Conservation (phyloP, 345 rosid species). For the thale cress (Arabidopsis thaliana) region DNA sequence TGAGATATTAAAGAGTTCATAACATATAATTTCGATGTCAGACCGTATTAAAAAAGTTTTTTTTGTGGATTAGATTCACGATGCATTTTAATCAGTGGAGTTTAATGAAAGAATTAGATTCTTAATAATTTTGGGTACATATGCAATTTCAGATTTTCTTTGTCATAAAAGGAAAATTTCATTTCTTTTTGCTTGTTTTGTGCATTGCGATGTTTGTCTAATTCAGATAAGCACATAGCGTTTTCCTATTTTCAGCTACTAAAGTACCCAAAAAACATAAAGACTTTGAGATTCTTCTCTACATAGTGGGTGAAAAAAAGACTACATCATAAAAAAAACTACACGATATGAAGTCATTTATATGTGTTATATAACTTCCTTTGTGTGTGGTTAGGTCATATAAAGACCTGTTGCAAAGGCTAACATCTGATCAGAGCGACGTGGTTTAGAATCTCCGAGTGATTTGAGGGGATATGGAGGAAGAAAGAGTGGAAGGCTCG, state of each 20-base stretch:
- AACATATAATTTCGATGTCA: not conserved
- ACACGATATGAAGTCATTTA: too few relatives aligned
- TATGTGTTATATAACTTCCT: constrained; percentile 8
- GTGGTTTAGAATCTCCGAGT: constrained; percentile 1
- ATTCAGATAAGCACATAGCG: constrained; percentile 19
- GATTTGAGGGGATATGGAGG: constrained; percentile 22
- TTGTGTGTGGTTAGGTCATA: constrained; percentile 3
- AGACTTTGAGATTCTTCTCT: too few relatives aligned
- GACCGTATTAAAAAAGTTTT: not conserved
- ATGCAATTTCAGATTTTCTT: not conserved
- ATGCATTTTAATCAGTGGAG: not conserved
- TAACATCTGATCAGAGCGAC: not conserved
- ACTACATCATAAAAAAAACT: too few relatives aligned
- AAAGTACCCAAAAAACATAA: too few relatives aligned
- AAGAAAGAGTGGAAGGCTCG: constrained; percentile 50
- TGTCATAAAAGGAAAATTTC: constrained; percentile 4
- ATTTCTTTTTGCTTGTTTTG: constrained; percentile 11
- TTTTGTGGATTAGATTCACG: not conserved
- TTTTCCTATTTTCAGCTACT: constrained; percentile 1
- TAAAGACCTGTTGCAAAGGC: not conserved
- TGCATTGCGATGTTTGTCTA: constrained; percentile 32
- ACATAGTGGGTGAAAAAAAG: too few relatives aligned
- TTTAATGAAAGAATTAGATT: constrained; percentile 17
- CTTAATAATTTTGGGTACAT: not conserved
- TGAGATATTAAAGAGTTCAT: not conserved